Percentiles rank a stretch among this genome's conserved stretches.
Evolutionary conservation across 2,329 filamentous ascomycete species (phyloP).

Genomic region (Trichoderma sp.): DNA sequence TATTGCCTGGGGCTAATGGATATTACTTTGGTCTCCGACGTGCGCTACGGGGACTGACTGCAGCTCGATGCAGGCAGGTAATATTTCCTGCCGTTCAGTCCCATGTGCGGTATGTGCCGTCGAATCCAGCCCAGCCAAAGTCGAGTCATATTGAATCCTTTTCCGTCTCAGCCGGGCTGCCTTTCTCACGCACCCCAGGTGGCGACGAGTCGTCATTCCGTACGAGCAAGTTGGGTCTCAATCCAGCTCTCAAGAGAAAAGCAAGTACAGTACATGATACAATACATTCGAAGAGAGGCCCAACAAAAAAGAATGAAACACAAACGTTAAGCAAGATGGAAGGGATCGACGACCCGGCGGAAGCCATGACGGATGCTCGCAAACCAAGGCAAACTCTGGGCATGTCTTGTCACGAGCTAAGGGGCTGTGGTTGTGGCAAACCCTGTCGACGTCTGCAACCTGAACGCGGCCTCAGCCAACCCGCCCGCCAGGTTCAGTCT

Average conservation of each 20-base stretch:
- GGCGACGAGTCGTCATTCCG: background rate
- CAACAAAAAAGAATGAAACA: background rate
- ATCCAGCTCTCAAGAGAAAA: background rate
- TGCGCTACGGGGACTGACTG: background rate
- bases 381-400: background rate
- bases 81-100: background rate
- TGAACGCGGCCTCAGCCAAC: background rate
- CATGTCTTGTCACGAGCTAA: background rate
- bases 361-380: background rate
- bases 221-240: background rate
- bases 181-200: background rate
- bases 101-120: background rate
- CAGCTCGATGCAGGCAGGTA: background rate
- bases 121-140: background rate
- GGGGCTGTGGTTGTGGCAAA: slow-evolving; percentile 7
- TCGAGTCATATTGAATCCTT: background rate
- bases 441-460: background rate
- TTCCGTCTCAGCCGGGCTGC: background rate
- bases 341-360: background rate
- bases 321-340: background rate
- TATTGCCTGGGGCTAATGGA: background rate
- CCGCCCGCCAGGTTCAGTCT: background rate
- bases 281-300: background rate
- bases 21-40: background rate
- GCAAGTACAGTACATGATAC: background rate